Evolutionary conservation across 129 eudicot genomes (phyloP).

Genomic region (Flaveria trinervia): DNA sequence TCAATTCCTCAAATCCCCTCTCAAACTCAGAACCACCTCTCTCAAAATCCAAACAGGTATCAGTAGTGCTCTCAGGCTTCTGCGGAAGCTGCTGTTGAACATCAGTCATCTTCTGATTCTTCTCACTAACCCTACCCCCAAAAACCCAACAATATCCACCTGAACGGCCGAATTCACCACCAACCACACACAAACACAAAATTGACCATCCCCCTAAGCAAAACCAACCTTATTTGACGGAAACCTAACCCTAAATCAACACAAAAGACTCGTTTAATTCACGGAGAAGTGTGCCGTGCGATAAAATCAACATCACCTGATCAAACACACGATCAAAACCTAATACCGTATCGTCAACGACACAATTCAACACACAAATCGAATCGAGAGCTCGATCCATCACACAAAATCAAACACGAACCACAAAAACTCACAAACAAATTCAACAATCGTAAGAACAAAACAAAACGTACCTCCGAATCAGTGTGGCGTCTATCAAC

Average conservation of each 20-base stretch:
- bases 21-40: slow-evolving; percentile 67
- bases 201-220: slow-evolving; percentile 25
- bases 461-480: slow-evolving; percentile 41
- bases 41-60: slow-evolving; percentile 59
- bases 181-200: slow-evolving; percentile 34
- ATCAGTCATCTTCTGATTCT: slow-evolving; percentile 53
- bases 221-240: slow-evolving; percentile 13
- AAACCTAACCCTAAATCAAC: slow-evolving; percentile 33
- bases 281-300: slow-evolving; percentile 5
- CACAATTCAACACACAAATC: slow-evolving; percentile 29
- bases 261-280: slow-evolving; percentile 28
- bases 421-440: slow-evolving; percentile 15
- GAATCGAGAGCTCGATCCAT: slow-evolving; percentile 39
- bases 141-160: slow-evolving; percentile 20
- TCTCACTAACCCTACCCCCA: slow-evolving; percentile 38
- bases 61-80: slow-evolving; percentile 68
- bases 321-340: slow-evolving; percentile 33
- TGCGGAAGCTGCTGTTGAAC: slow-evolving; percentile 69
- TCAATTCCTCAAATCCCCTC: slow-evolving; percentile 81
- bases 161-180: slow-evolving; percentile 18
- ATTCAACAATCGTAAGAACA: slow-evolving; percentile 7
- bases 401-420: neutral
- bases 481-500: slow-evolving; percentile 12
- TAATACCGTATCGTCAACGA: slow-evolving; percentile 21
- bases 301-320: slow-evolving; percentile 22